A percentile compares a stretch with the other conserved stretches of the same genome.
Evolutionary conservation across 2,329 filamentous ascomycete species (phyloP).

Genomic region (Orbilia oligospora): DNA sequence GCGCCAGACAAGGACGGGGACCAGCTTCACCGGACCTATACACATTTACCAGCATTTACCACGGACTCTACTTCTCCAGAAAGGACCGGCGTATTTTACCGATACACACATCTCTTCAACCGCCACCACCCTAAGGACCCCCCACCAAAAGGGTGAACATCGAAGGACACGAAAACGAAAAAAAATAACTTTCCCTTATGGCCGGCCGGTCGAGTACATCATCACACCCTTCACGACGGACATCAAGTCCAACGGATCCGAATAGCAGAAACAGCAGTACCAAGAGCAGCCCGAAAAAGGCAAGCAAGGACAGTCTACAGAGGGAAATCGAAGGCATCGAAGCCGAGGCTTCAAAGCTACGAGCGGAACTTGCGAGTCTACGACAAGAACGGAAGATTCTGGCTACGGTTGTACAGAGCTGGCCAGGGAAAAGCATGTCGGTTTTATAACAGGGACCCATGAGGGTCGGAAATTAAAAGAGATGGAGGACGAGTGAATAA

Average conservation of each 20-base stretch:
- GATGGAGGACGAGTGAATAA: background rate
- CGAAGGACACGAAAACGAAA: background rate
- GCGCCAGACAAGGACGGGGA: background rate
- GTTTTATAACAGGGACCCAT: slow-evolving; percentile 4
- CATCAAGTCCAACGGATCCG: slow-evolving; percentile 20
- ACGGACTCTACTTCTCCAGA: background rate
- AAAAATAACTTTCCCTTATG: slow-evolving; percentile 5
- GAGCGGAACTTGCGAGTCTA: slow-evolving; percentile 33
- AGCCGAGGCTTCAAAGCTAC: slow-evolving; percentile 47
- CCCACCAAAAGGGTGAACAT: slow-evolving; percentile 20
- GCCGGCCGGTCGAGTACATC: slow-evolving; percentile 36
- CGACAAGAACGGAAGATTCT: slow-evolving; percentile 50
- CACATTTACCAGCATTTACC: slow-evolving; percentile 1
- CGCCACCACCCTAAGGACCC: background rate
- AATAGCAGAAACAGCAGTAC: background rate
- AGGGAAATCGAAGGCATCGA: slow-evolving; percentile 52
- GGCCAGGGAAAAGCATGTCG: slow-evolving; percentile 10
- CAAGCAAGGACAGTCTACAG: slow-evolving; percentile 23
- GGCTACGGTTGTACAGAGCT: slow-evolving; percentile 37
- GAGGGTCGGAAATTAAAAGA: slow-evolving; percentile 3
- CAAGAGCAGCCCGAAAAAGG: slow-evolving; percentile 13
- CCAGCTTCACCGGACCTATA: background rate
- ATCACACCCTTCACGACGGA: slow-evolving; percentile 32
- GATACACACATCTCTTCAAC: background rate
- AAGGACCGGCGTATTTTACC: background rate